A percentile compares a stretch with the other conserved stretches of the same genome.
Evolutionary conservation across 768 basidiomycete genomes (phyloP).

Genomic region (Leccinum longicurvipes): DNA sequence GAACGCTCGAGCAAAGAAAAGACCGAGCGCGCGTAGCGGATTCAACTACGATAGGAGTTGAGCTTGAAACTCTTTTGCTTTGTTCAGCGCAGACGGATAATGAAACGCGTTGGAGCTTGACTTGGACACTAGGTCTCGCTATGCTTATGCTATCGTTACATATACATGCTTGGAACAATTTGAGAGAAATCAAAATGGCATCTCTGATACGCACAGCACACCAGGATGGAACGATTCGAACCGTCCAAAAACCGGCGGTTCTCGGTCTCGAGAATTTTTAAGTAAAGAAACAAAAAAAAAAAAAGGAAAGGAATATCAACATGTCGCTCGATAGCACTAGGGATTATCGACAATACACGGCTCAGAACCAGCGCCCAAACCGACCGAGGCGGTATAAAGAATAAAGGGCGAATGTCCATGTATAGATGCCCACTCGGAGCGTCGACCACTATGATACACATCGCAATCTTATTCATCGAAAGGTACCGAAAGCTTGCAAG

Average conservation of each 20-base stretch:
- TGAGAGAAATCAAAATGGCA: slow-evolving; percentile 2
- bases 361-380: slow-evolving; percentile 8
- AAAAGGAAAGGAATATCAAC: not conserved
- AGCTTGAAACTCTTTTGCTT: not conserved
- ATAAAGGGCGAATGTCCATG: slow-evolving; percentile 7
- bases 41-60: not conserved
- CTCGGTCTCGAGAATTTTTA: not conserved
- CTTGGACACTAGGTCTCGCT: not conserved
- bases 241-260: not conserved
- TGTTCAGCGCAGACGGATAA: not conserved
- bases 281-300: slow-evolving; percentile 2
- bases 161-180: not conserved
- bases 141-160: slow-evolving; percentile 14
- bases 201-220: slow-evolving; percentile 18
- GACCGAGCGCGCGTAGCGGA: not conserved
- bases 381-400: not conserved
- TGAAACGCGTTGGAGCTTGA: not conserved
- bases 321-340: slow-evolving; percentile 15
- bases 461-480: not conserved
- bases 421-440: not conserved
- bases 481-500: not conserved
- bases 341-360: slow-evolving; percentile 7
- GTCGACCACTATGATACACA: not conserved
- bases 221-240: not conserved
- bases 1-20: slow-evolving; percentile 22